A percentile compares a stretch with the other conserved stretches of the same genome.
Evolutionary conservation across 306 rosid genomes (phyloP).

Genomic region (Psophocarpus tetragonolobus): DNA sequence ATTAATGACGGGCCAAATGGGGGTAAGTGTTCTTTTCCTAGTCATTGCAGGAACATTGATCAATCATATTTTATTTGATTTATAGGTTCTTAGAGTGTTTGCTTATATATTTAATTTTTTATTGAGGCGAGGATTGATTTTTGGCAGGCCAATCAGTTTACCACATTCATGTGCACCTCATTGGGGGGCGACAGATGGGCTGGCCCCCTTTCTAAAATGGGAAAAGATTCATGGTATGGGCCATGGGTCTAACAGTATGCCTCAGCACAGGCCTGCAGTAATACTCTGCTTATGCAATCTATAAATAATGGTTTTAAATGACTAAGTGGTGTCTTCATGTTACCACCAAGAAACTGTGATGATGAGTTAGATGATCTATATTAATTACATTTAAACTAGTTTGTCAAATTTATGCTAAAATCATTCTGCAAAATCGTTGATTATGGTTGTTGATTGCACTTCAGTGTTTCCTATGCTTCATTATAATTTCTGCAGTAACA

Average conservation of each 20-base stretch:
- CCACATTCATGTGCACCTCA: conserved; percentile 79
- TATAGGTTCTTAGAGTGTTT: not conserved
- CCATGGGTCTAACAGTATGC: not conserved
- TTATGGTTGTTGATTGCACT: not conserved
- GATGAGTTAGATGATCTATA: conserved; percentile 7
- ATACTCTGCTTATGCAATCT: not conserved
- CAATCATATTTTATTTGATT: not conserved
- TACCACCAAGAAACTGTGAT: not conserved
- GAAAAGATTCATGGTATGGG: not conserved
- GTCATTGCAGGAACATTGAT: not conserved
- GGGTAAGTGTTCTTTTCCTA: conserved; percentile 49
- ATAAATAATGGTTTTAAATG: conserved; percentile 12
- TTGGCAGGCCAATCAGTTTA: conserved; percentile 80
- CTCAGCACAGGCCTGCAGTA: not conserved
- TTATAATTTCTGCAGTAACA: not conserved
- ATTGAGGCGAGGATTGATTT: not conserved
- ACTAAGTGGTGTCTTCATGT: not conserved
- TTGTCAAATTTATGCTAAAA: not conserved
- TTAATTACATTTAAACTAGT: not conserved
- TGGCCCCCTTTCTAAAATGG: conserved; percentile 77
- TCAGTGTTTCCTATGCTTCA: not conserved
- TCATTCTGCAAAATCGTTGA: not conserved
- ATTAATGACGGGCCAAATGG: conserved; percentile 77
- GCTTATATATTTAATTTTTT: not conserved
- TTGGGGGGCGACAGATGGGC: conserved; percentile 84